Conservation (phyloP, 331 rosid species). For the Telfairia occidentalis region DNA sequence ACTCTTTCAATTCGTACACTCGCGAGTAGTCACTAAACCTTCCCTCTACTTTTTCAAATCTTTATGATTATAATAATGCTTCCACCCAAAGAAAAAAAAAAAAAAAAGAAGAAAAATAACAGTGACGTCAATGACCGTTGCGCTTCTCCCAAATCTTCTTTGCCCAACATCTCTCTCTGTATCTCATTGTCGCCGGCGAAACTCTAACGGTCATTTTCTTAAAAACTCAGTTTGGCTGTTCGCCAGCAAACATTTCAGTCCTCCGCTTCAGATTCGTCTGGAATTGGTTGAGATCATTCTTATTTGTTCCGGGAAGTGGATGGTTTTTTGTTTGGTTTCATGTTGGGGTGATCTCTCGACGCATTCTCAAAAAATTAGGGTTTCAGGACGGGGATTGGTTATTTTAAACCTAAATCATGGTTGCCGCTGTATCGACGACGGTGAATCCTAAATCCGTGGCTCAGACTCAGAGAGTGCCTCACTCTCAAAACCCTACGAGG, state of each 20-base stretch:
- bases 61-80: background rate
- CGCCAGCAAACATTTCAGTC: background rate
- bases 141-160: background rate
- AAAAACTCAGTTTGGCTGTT: background rate
- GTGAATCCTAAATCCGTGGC: slow-evolving; percentile 37
- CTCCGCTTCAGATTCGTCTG: background rate
- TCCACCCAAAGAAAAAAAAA: background rate
- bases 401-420: slow-evolving; percentile 32
- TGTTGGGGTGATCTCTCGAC: background rate
- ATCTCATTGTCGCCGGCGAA: slow-evolving; percentile 7
- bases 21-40: background rate
- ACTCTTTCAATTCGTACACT: background rate
- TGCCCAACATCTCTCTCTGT: background rate
- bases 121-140: slow-evolving; percentile 7
- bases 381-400: slow-evolving; percentile 10
- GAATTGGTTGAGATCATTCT: background rate
- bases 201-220: slow-evolving; percentile 5
- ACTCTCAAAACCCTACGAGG: slow-evolving; percentile 38
- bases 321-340: background rate
- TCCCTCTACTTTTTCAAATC: background rate
- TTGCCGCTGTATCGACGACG: slow-evolving; percentile 56
- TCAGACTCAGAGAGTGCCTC: slow-evolving; percentile 30
- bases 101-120: background rate
- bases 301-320: background rate
- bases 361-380: slow-evolving; percentile 13